phyloP scores from a whole-genome alignment of 257 asterid genomes.

The Apocynum venetum region DNA sequence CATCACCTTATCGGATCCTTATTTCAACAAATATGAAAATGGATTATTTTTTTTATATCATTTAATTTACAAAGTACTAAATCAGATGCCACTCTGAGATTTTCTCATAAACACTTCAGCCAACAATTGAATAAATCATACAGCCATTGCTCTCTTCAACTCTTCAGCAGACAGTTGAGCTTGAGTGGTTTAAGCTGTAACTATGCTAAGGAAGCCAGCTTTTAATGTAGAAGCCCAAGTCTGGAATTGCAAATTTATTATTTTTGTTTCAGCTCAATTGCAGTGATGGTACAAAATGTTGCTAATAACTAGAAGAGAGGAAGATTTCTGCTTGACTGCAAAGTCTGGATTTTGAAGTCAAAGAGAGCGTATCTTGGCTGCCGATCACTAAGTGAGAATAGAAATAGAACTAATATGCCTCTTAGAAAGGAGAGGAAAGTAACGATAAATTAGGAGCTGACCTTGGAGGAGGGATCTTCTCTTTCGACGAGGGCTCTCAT shows the following conservation, averaged over 20 bases:
- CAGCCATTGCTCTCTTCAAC: not conserved
- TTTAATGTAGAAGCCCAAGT: not conserved
- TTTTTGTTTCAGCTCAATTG: not conserved
- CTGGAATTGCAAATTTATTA: not conserved
- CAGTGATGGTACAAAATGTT: not conserved
- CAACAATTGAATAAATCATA: not conserved
- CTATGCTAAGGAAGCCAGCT: not conserved
- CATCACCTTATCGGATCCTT: not conserved
- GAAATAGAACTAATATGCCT: not conserved
- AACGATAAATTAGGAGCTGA: not conserved
- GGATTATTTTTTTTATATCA: not conserved
- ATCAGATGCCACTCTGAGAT: not conserved
- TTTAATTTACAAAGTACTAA: not conserved
- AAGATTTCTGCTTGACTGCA: not conserved
- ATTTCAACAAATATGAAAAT: not conserved
- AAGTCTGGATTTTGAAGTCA: not conserved
- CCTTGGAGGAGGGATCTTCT: conserved; percentile 36
- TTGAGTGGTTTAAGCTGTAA: not conserved
- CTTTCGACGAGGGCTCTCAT: conserved; percentile 24
- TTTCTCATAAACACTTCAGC: not conserved
- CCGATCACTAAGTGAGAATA: too few species aligned
- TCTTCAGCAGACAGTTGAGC: not conserved
- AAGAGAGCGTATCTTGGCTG: not conserved
- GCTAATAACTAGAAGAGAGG: not conserved
- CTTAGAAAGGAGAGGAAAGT: not conserved